Evolutionary conservation across 805 yeast genomes (phyloP).

Genomic region (Spathaspora boniae): DNA sequence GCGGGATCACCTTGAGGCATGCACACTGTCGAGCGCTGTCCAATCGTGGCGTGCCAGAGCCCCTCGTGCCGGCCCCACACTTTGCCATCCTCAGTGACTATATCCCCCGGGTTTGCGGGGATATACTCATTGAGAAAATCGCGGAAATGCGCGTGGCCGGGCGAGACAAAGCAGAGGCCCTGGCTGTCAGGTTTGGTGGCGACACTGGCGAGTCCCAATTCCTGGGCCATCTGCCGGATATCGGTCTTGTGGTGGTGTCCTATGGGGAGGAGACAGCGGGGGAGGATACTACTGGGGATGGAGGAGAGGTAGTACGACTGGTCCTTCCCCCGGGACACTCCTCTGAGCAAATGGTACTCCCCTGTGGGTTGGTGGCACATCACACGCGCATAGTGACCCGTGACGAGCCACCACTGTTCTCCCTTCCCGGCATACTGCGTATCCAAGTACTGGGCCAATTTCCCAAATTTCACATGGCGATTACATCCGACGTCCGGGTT

Average conservation of each 20-base stretch:
- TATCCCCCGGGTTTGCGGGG: conserved; percentile 69
- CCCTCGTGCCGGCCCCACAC: conserved; percentile 84
- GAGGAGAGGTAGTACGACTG: conserved; percentile 89
- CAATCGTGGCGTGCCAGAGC: conserved; percentile 92
- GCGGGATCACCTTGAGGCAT: conserved; percentile 87
- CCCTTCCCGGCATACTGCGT: conserved; percentile 24
- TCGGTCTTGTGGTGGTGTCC: conserved; percentile 76
- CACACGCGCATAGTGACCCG: conserved; percentile 77
- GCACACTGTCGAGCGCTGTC: conserved; percentile 75
- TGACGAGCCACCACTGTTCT: conserved; percentile 75
- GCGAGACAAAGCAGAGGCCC: conserved; percentile 88
- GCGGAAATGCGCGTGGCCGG: conserved; percentile 57
- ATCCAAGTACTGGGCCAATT: conserved; percentile 54
- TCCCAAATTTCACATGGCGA: conserved; percentile 81
- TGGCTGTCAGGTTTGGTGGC: conserved; percentile 89
- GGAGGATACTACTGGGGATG: conserved; percentile 44
- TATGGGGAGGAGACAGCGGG: conserved; percentile 67
- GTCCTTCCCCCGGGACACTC: conserved; percentile 63
- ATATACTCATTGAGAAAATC: conserved; percentile 75
- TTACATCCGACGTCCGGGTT: conserved; percentile 94
- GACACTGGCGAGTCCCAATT: conserved; percentile 45
- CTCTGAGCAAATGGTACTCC: conserved; percentile 51
- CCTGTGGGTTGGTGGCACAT: conserved; percentile 29
- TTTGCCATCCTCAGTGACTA: conserved; percentile 70
- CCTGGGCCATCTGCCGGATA: conserved; percentile 64